Evolutionary conservation across 179 eudicot genomes (phyloP).

Genomic region (Carnegiea gigantea): DNA sequence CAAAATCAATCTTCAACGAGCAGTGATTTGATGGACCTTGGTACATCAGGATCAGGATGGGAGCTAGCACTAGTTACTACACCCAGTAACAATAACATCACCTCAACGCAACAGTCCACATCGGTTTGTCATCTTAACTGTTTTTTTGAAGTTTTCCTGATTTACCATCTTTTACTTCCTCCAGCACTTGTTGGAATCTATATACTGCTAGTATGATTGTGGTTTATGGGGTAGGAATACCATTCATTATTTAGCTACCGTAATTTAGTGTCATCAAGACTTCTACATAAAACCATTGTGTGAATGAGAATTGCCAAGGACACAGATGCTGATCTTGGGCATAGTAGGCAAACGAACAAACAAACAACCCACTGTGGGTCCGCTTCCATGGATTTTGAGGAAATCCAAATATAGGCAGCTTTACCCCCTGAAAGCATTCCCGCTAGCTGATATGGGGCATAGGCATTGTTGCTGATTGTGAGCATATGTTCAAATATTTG

Average conservation of each 20-base stretch:
- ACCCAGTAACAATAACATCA: conserved; percentile 54
- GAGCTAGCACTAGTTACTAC: conserved; percentile 71
- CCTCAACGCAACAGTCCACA: conserved; percentile 12
- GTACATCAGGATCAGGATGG: conserved; percentile 8
- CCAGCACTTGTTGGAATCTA: not conserved
- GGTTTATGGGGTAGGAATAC: not conserved
- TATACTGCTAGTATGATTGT: not conserved
- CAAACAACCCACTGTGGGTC: too few relatives aligned
- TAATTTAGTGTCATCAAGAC: not conserved
- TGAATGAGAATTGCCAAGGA: not conserved
- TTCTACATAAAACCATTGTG: not conserved
- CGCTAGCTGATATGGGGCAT: too few relatives aligned
- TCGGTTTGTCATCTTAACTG: conserved; percentile 3
- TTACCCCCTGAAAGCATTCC: too few relatives aligned
- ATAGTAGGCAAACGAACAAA: not conserved
- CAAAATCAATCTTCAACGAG: not conserved
- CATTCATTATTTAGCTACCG: not conserved
- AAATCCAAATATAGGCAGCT: not conserved
- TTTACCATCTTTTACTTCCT: not conserved
- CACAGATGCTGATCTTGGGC: not conserved
- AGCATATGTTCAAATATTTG: too few relatives aligned
- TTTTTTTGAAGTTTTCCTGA: not conserved
- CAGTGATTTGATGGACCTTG: conserved; percentile 3
- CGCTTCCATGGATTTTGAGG: not conserved
- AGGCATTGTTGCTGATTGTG: too few relatives aligned